Percentiles rank a stretch among this genome's conserved stretches.
Conservation (phyloP, 1,139 yeast genomes). For the Kurtzmaniella quercitrusa region DNA sequence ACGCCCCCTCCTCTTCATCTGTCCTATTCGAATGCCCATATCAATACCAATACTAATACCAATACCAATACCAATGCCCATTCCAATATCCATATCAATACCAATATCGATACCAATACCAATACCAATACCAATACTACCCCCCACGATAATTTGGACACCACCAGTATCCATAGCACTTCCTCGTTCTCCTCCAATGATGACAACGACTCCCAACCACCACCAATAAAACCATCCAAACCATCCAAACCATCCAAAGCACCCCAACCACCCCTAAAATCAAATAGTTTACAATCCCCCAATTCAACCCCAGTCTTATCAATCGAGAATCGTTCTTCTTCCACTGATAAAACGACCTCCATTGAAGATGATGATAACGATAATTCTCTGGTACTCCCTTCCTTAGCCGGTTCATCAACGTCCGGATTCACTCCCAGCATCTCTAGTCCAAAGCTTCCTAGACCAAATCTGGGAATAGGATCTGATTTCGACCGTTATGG, state of each 20-base stretch:
- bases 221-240: too few relatives aligned
- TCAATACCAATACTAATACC: too few relatives aligned
- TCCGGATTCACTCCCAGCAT: not conserved
- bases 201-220: not conserved
- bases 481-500: conserved; percentile 75
- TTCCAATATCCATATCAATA: too few relatives aligned
- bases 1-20: too few relatives aligned
- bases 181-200: not conserved
- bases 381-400: not conserved
- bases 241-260: too few relatives aligned
- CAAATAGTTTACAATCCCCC: too few relatives aligned
- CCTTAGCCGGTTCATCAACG: not conserved
- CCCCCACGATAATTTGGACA: not conserved
- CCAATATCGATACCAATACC: too few relatives aligned
- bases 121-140: too few relatives aligned
- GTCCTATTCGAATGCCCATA: too few relatives aligned
- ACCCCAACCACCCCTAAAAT: too few relatives aligned
- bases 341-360: not conserved
- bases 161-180: not conserved
- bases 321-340: not conserved
- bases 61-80: too few relatives aligned
- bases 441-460: not conserved
- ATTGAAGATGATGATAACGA: not conserved
- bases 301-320: not conserved
- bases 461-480: conserved; percentile 8